These are phyloP conservation scores for Saccharomyces uvarum DNA, from an alignment of 1,139 yeast species.

Conservation along the genomic window DNA sequence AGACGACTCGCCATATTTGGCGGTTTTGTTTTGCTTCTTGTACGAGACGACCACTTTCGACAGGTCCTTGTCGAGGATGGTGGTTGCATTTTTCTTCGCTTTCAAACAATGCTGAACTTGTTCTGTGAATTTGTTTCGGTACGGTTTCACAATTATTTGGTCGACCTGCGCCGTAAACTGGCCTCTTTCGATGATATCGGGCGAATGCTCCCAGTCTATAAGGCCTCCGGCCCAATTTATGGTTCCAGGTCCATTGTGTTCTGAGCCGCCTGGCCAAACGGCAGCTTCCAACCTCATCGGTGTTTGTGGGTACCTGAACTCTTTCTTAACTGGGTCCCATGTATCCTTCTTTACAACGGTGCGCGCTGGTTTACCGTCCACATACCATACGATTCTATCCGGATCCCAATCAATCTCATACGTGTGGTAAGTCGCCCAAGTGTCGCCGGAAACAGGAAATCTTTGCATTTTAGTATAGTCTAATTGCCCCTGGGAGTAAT, in stretches of 20 bases:
- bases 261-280: constrained; percentile 87
- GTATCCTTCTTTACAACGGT: constrained; percentile 62
- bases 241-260: constrained; percentile 63
- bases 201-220: constrained; percentile 56
- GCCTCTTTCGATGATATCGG: constrained; percentile 28
- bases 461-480: constrained; percentile 50
- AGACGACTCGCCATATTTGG: background rate
- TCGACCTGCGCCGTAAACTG: constrained; percentile 23
- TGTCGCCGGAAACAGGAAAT: constrained; percentile 37
- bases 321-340: constrained; percentile 30
- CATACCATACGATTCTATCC: constrained; percentile 61
- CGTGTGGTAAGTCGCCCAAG: constrained; percentile 63
- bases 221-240: constrained; percentile 91
- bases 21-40: background rate
- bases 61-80: background rate
- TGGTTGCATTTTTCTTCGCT: constrained; percentile 2
- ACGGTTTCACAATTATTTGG: constrained; percentile 20
- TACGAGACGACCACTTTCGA: background rate
- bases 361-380: constrained; percentile 65
- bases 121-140: constrained; percentile 14
- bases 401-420: constrained; percentile 80
- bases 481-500: constrained; percentile 65
- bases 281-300: constrained; percentile 82
- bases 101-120: constrained; percentile 9
- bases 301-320: constrained; percentile 71